These are phyloP conservation scores for Rhinocladiella mackenziei DNA, from an alignment of 2,329 filamentous ascomycete genomes.

Conservation along the genomic window DNA sequence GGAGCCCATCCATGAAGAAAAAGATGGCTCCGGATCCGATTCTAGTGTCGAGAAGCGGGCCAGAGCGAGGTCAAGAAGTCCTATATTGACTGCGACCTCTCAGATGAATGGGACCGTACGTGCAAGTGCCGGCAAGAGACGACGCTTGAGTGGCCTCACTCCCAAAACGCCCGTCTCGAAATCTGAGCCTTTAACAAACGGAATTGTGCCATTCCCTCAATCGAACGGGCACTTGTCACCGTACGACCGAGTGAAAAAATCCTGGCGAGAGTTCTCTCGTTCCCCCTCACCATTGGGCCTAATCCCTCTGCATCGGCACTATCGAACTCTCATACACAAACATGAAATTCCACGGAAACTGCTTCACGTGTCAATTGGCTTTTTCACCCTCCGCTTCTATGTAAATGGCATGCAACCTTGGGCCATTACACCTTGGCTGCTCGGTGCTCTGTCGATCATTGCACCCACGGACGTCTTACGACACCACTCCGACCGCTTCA, in stretches of 20 bases:
- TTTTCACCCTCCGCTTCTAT: constrained; percentile 85
- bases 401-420: constrained; percentile 69
- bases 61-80: constrained; percentile 68
- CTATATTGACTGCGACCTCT: constrained; percentile 44
- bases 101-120: constrained; percentile 22
- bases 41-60: constrained; percentile 56
- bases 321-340: constrained; percentile 86
- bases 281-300: constrained; percentile 89
- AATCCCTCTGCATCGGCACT: constrained; percentile 91
- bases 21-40: constrained; percentile 50
- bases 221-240: constrained; percentile 69
- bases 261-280: constrained; percentile 82
- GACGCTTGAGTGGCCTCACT: constrained; percentile 51
- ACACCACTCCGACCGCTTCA: constrained; percentile 75
- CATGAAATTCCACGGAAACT: constrained; percentile 94
- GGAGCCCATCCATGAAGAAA: constrained; percentile 57
- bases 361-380: constrained; percentile 93
- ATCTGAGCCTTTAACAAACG: constrained; percentile 39
- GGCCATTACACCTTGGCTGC: constrained; percentile 77
- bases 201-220: constrained; percentile 33
- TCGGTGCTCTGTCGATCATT: constrained; percentile 78
- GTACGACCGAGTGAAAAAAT: constrained; percentile 55
- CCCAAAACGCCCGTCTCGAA: constrained; percentile 45
- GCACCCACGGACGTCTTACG: constrained; percentile 75
- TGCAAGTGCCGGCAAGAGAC: constrained; percentile 34